Evolutionary conservation across 371 early-diverging fungal genomes (phyloP).

Genomic region (Rhizopus stolonifer): DNA sequence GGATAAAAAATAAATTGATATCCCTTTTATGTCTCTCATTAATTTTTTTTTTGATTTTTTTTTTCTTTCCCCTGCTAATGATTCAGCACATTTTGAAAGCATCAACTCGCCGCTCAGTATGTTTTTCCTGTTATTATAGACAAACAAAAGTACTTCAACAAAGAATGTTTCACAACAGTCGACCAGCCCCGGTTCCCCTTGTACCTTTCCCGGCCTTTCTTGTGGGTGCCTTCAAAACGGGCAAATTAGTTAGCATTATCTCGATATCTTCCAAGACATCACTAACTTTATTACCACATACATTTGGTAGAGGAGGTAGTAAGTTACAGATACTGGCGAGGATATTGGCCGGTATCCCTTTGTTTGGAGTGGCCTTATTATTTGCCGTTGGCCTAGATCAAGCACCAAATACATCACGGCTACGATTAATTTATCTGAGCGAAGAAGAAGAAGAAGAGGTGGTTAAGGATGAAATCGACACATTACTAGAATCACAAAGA

Average conservation of each 20-base stretch:
- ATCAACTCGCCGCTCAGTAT: conserved; percentile 6
- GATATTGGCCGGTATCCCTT: conserved; percentile 39
- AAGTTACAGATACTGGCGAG: conserved; percentile 26
- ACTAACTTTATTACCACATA: conserved; percentile 50
- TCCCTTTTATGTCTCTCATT: not conserved
- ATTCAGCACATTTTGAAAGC: conserved; percentile 1
- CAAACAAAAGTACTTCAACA: not conserved
- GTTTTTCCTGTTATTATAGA: conserved; percentile 6
- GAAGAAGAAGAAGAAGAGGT: conserved; percentile 55
- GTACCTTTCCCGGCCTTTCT: conserved; percentile 43
- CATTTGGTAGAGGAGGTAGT: conserved; percentile 28
- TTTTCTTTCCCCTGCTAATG: conserved; percentile 1
- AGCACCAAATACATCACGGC: conserved; percentile 61
- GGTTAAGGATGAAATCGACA: conserved; percentile 30
- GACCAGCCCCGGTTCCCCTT: conserved; percentile 30
- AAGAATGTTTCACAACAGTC: conserved; percentile 32
- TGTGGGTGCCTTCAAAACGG: conserved; percentile 35
- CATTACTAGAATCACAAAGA: conserved; percentile 28
- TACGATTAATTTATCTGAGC: conserved; percentile 53
- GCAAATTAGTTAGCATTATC: conserved; percentile 46
- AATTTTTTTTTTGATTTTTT: not conserved
- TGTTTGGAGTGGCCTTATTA: conserved; percentile 39
- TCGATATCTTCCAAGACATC: conserved; percentile 50
- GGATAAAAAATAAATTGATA: not conserved
- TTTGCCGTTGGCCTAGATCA: conserved; percentile 44